Percentiles rank a stretch among this genome's conserved stretches.
Evolutionary conservation across 1,284 basidiomycete species (phyloP).

Genomic region (Trametes sp.): DNA sequence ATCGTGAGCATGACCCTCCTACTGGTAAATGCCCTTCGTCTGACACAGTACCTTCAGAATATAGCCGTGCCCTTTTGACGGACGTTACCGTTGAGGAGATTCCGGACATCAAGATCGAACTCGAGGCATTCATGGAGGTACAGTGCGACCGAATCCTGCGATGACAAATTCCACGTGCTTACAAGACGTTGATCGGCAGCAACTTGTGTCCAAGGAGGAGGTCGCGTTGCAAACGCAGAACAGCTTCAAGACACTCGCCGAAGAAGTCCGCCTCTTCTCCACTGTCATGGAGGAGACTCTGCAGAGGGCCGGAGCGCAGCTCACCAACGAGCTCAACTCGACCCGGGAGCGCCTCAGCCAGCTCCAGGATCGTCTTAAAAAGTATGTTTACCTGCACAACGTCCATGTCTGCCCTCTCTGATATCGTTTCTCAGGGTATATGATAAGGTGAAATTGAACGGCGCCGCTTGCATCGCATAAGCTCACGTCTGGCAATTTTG

Average conservation of each 20-base stretch:
- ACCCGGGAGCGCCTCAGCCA: background rate
- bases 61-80: slow-evolving; percentile 7
- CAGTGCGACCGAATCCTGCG: no score
- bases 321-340: background rate
- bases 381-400: background rate
- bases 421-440: no score
- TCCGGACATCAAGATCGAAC: slow-evolving; percentile 5
- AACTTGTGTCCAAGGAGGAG: slow-evolving; percentile 1
- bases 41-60: background rate
- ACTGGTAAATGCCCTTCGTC: background rate
- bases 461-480: no score
- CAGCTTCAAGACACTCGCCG: slow-evolving; percentile 9
- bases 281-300: slow-evolving; percentile 3
- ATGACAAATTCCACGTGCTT: no score
- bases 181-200: no score
- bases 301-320: background rate
- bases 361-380: background rate
- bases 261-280: slow-evolving; percentile 9
- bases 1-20: background rate
- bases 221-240: slow-evolving; percentile 3
- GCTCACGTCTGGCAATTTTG: no score
- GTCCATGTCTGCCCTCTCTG: no score
- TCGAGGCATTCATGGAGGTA: slow-evolving; percentile 5
- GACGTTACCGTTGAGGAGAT: slow-evolving; percentile 1
- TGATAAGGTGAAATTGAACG: no score